Conservation (phyloP, 805 yeast species). For the Cyberlindnera veronae region DNA sequence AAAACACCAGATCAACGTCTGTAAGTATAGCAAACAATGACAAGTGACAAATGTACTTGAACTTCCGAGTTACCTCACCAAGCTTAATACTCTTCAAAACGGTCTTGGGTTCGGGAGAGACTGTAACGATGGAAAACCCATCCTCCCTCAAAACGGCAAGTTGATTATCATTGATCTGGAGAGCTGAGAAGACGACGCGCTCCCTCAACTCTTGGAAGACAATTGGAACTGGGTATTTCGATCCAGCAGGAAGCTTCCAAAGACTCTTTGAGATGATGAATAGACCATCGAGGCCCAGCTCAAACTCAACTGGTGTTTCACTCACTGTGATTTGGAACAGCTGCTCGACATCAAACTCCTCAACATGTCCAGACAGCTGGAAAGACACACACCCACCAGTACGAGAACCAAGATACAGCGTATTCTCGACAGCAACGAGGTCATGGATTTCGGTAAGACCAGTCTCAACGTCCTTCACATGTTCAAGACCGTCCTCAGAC, state of each 20-base stretch:
- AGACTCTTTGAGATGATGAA: slow-evolving; percentile 18
- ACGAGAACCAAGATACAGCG: slow-evolving; percentile 23
- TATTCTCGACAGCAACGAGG: slow-evolving; percentile 13
- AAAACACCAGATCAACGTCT: slow-evolving; percentile 20
- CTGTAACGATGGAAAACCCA: slow-evolving; percentile 28
- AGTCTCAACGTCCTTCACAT: background rate
- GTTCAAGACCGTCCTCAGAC: background rate
- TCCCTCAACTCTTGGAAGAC: slow-evolving; percentile 21
- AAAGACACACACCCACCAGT: slow-evolving; percentile 16
- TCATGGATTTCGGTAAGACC: slow-evolving; percentile 21
- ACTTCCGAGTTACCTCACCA: slow-evolving; percentile 26
- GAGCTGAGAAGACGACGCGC: slow-evolving; percentile 11
- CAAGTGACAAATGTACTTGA: slow-evolving; percentile 26
- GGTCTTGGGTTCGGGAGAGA: slow-evolving; percentile 17
- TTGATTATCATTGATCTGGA: slow-evolving; percentile 7
- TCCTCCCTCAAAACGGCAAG: slow-evolving; percentile 32
- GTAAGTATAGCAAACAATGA: slow-evolving; percentile 22
- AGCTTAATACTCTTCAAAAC: slow-evolving; percentile 26
- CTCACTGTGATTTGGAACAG: slow-evolving; percentile 7
- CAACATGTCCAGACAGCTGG: background rate
- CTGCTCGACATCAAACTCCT: background rate
- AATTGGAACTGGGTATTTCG: slow-evolving; percentile 16
- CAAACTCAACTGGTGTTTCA: slow-evolving; percentile 20
- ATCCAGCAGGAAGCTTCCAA: slow-evolving; percentile 17
- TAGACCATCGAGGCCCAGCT: slow-evolving; percentile 10